Evolutionary conservation across 495 filamentous ascomycete genomes (phyloP), one percentile per base, ranked within the genome.

Genomic region (Penicillium soppii): DNA sequence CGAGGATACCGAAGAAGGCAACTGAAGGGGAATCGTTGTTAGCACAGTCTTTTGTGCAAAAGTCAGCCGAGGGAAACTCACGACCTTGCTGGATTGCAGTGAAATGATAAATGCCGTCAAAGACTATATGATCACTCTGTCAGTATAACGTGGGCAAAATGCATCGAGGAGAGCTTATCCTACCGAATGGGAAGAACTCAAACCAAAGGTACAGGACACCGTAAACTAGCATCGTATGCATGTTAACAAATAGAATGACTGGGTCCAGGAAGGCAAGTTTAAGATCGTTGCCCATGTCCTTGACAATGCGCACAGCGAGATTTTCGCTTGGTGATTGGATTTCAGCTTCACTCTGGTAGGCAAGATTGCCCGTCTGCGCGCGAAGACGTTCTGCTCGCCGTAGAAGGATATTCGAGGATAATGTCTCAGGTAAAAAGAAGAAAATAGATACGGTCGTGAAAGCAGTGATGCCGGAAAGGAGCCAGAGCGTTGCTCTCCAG

Each of bases 351-450:
- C 22, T 42, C 4, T 8, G 13, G 13, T 42, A 42, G 12, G 7
- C 8, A 27, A 4, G 5, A 40, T 40, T 12, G 2, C 37, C 37
- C 2, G 36, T 56, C 47, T 3, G 38, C 36, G 23, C 33, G 47
- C 19, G 30, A n/a, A 41, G 74, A 67, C 0, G 80, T 66, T 22
- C 74, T 71, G 78, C 78, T 26, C 78, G 73, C 15, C 75, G 75
- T 46, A 77, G 67, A 16, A 81, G 71, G 54, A 81, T 79, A 47
- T 78, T 80, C 0, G 68, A 64, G 42, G 75, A 69, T 3, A 73
- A 69, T 0, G 78, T 81, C 51, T 81, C 78, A 8, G 78, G 78
- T 10, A 80, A 57, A 43, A 68, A 64, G 42, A 80, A 60, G 48
- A 80, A 72, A 52, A 78, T 66, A 17, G 64, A 53, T n/a, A 80